Evolutionary conservation across 257 asterid species (phyloP), one percentile per base, ranked within the genome.

Genomic region (Ophiorrhiza pumila): DNA sequence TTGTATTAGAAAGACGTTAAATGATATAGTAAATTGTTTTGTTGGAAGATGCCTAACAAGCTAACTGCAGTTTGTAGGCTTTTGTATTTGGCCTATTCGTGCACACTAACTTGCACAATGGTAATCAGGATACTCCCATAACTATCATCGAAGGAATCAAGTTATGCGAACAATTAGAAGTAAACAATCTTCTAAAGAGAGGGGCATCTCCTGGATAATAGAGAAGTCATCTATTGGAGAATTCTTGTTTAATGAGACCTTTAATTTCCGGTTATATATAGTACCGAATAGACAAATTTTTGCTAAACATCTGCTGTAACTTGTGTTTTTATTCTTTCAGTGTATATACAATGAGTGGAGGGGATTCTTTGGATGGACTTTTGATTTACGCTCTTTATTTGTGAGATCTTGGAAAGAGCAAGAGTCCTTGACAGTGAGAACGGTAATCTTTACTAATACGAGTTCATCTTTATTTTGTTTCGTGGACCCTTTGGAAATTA

Each of bases 261-360:
- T 47, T 66, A 25, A 1, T 17, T 45, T 22, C 15, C 27, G 15
- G 15, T 39, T 57, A 27, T 66, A 57, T 47, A 22, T 57, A 52
- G 41, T 53, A 23, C 72, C 31, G 66, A 39, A 39, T 31, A 31
- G 34, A 20, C 42, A 17, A 14, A 27, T 63, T 49, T 45, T 32
- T 70, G 5, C 14, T 14, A 34, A 12, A 25, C 20, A 35, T 32
- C 20, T 20, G 12, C 35, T 69, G 59, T 71, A n/a, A 76, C 73
- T 34, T 58, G 46, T 11, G 27, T 72, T 66, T 34, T 43, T 34
- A 31, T 75, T 46, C 55, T 77, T 83, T 82, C 49, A 94, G 99
- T 90, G 88, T 78, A 87, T 94, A 79, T 88, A 88, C 85, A 87
- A 90, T 71, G 97, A 94, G 69, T 87, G 96, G 97, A 83, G 86